These are phyloP conservation scores for Fraxinus anomala DNA, from an alignment of 257 asterid species.

Conservation along the genomic window DNA sequence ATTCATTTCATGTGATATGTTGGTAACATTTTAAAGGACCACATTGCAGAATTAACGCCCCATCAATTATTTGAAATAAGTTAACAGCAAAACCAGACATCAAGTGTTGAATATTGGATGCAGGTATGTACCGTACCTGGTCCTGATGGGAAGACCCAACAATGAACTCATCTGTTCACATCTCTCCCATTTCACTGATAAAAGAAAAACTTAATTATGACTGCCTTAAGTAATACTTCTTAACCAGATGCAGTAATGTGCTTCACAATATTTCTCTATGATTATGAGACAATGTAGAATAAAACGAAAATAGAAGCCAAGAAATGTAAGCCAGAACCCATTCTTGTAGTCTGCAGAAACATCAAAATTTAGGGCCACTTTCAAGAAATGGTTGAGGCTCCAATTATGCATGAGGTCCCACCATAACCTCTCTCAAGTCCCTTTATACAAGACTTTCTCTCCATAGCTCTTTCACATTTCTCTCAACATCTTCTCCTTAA, in stretches of 20 bases:
- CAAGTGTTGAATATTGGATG: background rate
- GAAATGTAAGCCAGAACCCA: slow-evolving; percentile 1
- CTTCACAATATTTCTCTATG: background rate
- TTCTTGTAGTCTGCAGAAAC: background rate
- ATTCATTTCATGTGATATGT: slow-evolving; percentile 25
- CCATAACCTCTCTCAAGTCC: background rate
- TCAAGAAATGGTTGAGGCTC: background rate
- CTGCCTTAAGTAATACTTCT: background rate
- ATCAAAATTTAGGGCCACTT: background rate
- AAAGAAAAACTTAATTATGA: background rate
- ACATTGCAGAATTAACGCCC: slow-evolving; percentile 1
- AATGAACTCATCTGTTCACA: slow-evolving; percentile 14
- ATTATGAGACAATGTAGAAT: background rate
- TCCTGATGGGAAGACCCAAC: slow-evolving; percentile 26
- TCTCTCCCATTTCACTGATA: slow-evolving; percentile 24
- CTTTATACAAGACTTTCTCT: background rate
- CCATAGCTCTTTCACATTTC: background rate
- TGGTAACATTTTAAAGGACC: slow-evolving; percentile 35
- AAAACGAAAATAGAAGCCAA: background rate
- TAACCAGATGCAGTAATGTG: background rate
- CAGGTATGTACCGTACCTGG: slow-evolving; percentile 35
- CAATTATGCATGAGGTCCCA: slow-evolving; percentile 1
- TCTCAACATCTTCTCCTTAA: slow-evolving; percentile 7
- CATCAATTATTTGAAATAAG: slow-evolving; percentile 27
- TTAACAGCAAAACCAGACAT: background rate